Conservation (phyloP, 192 early-diverging fungal species). For the Mortierella claussenii region DNA sequence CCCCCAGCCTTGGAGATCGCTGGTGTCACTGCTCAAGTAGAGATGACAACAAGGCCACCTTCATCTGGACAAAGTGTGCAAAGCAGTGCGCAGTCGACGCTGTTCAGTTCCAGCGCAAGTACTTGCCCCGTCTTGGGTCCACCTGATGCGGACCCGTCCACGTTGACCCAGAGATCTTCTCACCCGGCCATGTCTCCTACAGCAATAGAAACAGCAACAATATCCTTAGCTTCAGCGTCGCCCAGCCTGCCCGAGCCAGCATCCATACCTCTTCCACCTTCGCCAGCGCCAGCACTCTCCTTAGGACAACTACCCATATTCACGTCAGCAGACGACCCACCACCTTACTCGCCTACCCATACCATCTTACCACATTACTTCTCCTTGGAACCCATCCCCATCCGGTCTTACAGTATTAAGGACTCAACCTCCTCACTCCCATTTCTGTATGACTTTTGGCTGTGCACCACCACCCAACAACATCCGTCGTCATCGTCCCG, state of each 20-base stretch:
- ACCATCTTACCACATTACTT: slow-evolving; percentile 48
- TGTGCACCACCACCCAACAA: slow-evolving; percentile 16
- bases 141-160: too few species aligned
- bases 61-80: too few species aligned
- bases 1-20: too few species aligned
- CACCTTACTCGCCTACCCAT: slow-evolving; percentile 47
- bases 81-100: too few species aligned
- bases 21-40: too few species aligned
- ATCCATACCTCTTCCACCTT: neutral
- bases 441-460: slow-evolving; percentile 37
- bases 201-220: neutral
- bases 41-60: too few species aligned
- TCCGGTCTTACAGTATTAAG: slow-evolving; percentile 35
- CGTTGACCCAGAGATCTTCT: too few species aligned
- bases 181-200: too few species aligned
- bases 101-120: too few species aligned
- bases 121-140: too few species aligned
- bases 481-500: too few species aligned
- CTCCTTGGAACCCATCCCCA: slow-evolving; percentile 36
- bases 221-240: neutral
- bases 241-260: neutral
- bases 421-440: slow-evolving; percentile 26
- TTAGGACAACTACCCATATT: neutral
- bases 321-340: slow-evolving; percentile 26
- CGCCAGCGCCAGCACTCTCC: slow-evolving; percentile 6